Evolutionary conservation across 2,329 filamentous ascomycete genomes (phyloP).

Genomic region (Colletotrichum tanaceti): DNA sequence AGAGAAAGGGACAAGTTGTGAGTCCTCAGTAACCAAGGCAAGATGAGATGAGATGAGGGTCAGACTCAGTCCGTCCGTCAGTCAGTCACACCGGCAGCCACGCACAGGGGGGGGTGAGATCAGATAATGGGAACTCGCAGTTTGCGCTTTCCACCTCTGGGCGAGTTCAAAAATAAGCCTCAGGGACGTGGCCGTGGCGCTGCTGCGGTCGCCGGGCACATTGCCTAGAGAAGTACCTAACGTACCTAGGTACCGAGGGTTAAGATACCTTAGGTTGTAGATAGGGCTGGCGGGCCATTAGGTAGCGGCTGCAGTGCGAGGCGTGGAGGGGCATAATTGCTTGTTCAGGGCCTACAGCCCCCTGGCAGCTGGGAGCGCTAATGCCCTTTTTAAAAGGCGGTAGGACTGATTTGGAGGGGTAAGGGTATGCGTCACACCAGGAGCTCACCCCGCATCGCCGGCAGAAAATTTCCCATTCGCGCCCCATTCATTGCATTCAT

Average conservation of each 20-base stretch:
- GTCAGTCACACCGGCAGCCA: slow-evolving; percentile 27
- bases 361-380: not conserved
- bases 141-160: slow-evolving; percentile 13
- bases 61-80: not conserved
- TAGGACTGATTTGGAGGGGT: slow-evolving; percentile 16
- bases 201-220: not conserved
- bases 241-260: too few species aligned
- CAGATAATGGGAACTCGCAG: slow-evolving; percentile 1
- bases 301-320: not conserved
- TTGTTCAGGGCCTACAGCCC: not conserved
- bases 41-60: too few species aligned
- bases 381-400: slow-evolving; percentile 16
- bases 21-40: slow-evolving; percentile 10
- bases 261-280: too few species aligned
- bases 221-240: too few species aligned
- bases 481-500: not conserved
- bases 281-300: not conserved
- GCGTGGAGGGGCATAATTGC: slow-evolving; percentile 28
- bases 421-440: slow-evolving; percentile 34
- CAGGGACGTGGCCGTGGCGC: slow-evolving; percentile 24
- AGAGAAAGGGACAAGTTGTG: not conserved
- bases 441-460: slow-evolving; percentile 34
- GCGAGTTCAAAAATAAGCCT: slow-evolving; percentile 21
- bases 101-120: slow-evolving; percentile 14
- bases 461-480: slow-evolving; percentile 40